These are phyloP conservation scores for Hordeum vulgare DNA, from an alignment of 176 grass and related monocot species.

Conservation along the genomic window MorexV3_pseudomolecules_assembly NC_058522.1:527082789-527083288, in stretches of 20 bases:
- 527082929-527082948: constrained; percentile 1
- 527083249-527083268: constrained; percentile 7
- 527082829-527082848: not conserved
- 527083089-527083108: constrained; percentile 80
- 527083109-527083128: no score
- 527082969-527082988: constrained; percentile 27
- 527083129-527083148: constrained; percentile 59
- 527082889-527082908: not conserved
- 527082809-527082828: not conserved
- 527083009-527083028: constrained; percentile 8
- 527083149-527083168: constrained; percentile 46
- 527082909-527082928: constrained; percentile 20
- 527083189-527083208: not conserved
- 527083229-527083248: not conserved
- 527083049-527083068: constrained; percentile 43
- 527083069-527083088: constrained; percentile 52
- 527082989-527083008: constrained; percentile 29
- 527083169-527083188: constrained; percentile 49
- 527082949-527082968: constrained; percentile 33
- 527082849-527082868: not conserved
- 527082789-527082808: not conserved
- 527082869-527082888: not conserved
- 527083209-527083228: not conserved
- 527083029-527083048: constrained; percentile 66
- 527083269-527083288: constrained; percentile 33